Conservation (phyloP, 2,329 filamentous ascomycete genomes). For the Penicillium capsulatum region DNA sequence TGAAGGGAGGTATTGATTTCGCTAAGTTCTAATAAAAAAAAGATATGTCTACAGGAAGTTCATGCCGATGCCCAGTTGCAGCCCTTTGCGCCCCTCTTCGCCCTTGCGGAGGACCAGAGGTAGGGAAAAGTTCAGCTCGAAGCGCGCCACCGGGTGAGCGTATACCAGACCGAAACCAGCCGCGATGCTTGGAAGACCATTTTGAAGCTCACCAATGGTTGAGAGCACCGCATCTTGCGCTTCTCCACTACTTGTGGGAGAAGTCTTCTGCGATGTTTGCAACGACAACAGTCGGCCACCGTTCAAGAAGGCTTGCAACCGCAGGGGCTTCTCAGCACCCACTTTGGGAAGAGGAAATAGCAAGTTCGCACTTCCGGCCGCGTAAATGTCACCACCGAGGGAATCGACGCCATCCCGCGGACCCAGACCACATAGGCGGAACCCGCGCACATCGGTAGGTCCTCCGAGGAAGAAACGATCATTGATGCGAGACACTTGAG, state of each 20-base stretch:
- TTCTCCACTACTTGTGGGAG: conserved; percentile 48
- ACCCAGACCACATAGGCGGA: conserved; percentile 82
- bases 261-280: conserved; percentile 50
- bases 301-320: conserved; percentile 87
- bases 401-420: conserved; percentile 82
- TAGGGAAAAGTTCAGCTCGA: conserved; percentile 92
- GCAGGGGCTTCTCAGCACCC: conserved; percentile 76
- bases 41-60: conserved; percentile 70
- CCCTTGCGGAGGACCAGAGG: conserved; percentile 76
- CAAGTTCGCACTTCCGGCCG: conserved; percentile 80
- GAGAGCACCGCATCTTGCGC: conserved; percentile 44
- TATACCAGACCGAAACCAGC: conserved; percentile 91
- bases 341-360: conserved; percentile 79
- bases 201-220: conserved; percentile 66
- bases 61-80: conserved; percentile 94
- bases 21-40: conserved; percentile 17
- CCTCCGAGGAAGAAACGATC: conserved; percentile 95
- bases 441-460: conserved; percentile 90
- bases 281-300: conserved; percentile 79
- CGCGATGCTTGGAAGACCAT: conserved; percentile 75
- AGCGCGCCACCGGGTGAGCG: conserved; percentile 85
- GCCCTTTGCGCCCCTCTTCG: conserved; percentile 82
- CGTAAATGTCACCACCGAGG: conserved; percentile 86
- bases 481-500: conserved; percentile 73
- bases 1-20: conserved; percentile 13